These are phyloP conservation scores for Chalciporus sphaerocephalus DNA, from an alignment of 768 basidiomycete species.

Conservation along the genomic window DNA sequence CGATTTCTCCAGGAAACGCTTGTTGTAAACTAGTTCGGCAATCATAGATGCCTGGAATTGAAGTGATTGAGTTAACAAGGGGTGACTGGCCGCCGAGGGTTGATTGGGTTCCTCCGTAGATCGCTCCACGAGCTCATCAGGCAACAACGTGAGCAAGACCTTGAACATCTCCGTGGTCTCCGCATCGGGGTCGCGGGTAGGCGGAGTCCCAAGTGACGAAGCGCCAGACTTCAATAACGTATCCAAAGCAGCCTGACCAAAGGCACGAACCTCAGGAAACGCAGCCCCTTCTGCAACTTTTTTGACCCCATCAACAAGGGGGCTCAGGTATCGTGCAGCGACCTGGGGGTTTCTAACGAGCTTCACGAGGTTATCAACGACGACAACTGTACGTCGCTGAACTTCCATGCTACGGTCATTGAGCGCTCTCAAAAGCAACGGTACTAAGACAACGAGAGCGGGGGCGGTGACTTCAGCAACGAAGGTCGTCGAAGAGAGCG, in stretches of 20 bases:
- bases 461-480: constrained; percentile 96
- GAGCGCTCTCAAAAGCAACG: constrained; percentile 82
- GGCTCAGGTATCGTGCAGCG: constrained; percentile 82
- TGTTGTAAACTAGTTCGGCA: constrained; percentile 66
- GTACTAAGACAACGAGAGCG: constrained; percentile 93
- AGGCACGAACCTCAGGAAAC: constrained; percentile 96
- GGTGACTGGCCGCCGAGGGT: constrained; percentile 49
- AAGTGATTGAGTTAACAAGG: constrained; percentile 56
- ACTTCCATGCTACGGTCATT: constrained; percentile 97
- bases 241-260: constrained; percentile 75
- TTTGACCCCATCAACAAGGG: constrained; percentile 85
- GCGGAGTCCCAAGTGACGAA: constrained; percentile 64
- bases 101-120: constrained; percentile 46
- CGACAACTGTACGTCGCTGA: constrained; percentile 89
- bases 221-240: constrained; percentile 84
- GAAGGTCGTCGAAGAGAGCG: constrained; percentile 90
- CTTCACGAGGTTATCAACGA: constrained; percentile 95
- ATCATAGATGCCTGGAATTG: constrained; percentile 71
- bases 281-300: constrained; percentile 88
- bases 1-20: constrained; percentile 49
- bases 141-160: constrained; percentile 58
- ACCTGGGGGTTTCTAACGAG: constrained; percentile 89
- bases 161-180: constrained; percentile 57
- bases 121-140: constrained; percentile 39
- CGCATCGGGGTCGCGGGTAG: constrained; percentile 63